A percentile compares a stretch with the other conserved stretches of the same genome.
These are phyloP conservation scores for Eimeria maxima DNA, from an alignment of 169 alveolate genomes.

Conservation along the genomic window DNA sequence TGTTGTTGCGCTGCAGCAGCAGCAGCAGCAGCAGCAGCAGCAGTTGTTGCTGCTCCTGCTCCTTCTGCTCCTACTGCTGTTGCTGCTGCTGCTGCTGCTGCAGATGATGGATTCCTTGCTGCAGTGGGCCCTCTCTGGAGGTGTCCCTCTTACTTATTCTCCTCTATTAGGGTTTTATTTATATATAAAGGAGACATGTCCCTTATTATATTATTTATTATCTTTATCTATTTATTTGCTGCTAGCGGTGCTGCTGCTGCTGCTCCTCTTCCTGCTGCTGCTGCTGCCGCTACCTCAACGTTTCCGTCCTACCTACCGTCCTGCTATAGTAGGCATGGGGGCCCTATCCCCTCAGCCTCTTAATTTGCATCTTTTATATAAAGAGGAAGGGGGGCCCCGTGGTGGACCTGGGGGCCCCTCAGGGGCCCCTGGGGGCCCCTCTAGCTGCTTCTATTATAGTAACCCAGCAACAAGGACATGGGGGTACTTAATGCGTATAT, in stretches of 20 bases:
- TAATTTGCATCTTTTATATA: not conserved
- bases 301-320: not conserved
- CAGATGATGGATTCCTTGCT: not conserved
- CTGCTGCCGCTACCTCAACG: slow-evolving; percentile 33
- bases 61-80: not conserved
- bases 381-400: not conserved
- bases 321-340: slow-evolving; percentile 40
- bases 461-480: not conserved
- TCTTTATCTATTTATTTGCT: not conserved
- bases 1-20: no score
- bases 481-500: slow-evolving; percentile 2
- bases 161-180: not conserved
- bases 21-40: no score
- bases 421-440: not conserved
- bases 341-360: slow-evolving; percentile 38
- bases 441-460: not conserved
- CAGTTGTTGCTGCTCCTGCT: not conserved
- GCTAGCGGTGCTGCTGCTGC: not conserved
- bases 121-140: not conserved
- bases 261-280: not conserved
- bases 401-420: no score
- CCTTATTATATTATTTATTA: not conserved
- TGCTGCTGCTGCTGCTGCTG: not conserved
- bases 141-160: not conserved
- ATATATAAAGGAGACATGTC: not conserved